These are phyloP conservation scores for Cotoneaster glaucophyllus DNA, from an alignment of 306 rosid genomes.

Conservation along the genomic window DNA sequence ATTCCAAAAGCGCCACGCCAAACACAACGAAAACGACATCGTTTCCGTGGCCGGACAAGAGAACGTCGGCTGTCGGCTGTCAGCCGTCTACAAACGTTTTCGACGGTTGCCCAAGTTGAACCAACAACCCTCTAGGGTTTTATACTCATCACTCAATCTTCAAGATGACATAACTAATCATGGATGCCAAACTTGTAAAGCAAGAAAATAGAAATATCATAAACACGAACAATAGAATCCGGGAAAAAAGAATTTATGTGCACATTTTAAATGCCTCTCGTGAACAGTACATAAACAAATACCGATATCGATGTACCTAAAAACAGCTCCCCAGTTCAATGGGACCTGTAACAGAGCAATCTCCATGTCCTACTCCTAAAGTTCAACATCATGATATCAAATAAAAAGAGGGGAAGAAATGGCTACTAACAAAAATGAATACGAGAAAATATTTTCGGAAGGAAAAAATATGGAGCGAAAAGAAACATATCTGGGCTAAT, in stretches of 20 bases:
- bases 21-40: not conserved
- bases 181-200: not conserved
- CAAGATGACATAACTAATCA: not conserved
- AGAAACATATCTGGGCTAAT: constrained; percentile 39
- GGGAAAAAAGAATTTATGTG: constrained; percentile 53
- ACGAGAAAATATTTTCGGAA: constrained; percentile 24
- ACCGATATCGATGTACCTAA: constrained; percentile 51
- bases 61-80: too few species aligned
- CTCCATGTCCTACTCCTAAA: constrained; percentile 72
- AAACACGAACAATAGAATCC: not conserved
- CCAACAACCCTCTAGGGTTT: not conserved
- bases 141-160: not conserved
- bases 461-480: constrained; percentile 20
- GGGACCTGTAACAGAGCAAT: constrained; percentile 60
- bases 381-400: constrained; percentile 49
- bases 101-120: not conserved
- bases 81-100: not conserved
- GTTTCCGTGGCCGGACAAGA: not conserved
- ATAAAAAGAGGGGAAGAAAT: constrained; percentile 34
- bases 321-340: constrained; percentile 53
- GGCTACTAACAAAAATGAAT: constrained; percentile 54
- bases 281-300: constrained; percentile 66
- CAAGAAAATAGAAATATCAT: not conserved
- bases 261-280: constrained; percentile 67
- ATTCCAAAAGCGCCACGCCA: not conserved